Percentiles rank a stretch among this genome's conserved stretches.
These are phyloP conservation scores for Solanum habrochaites DNA, from an alignment of 257 asterid species.

Conservation along the genomic window DNA sequence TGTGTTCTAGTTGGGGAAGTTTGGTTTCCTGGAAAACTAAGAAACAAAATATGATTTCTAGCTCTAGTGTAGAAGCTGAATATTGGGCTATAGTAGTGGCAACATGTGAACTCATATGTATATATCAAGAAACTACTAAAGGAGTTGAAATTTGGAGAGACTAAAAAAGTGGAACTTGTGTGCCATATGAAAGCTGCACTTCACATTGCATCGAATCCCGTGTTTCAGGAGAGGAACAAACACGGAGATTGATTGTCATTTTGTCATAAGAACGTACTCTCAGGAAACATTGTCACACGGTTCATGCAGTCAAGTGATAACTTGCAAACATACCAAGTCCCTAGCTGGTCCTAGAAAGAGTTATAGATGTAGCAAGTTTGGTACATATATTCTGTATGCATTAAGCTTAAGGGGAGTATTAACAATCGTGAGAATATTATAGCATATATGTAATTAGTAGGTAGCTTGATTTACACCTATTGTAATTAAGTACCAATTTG, in stretches of 20 bases:
- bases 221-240: background rate
- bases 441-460: background rate
- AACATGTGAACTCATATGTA: background rate
- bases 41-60: background rate
- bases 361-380: background rate
- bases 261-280: background rate
- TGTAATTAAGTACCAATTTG: background rate
- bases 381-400: background rate
- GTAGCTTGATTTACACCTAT: background rate
- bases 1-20: background rate
- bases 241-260: background rate
- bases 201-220: background rate
- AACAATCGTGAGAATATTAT: background rate
- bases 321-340: background rate
- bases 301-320: background rate
- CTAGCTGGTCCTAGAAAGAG: background rate
- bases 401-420: background rate
- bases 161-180: background rate
- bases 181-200: background rate
- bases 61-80: background rate
- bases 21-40: background rate
- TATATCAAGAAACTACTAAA: background rate
- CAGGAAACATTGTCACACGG: background rate
- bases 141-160: background rate
- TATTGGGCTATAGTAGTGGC: background rate